These are phyloP conservation scores for Exophiala sideris DNA, from an alignment of 2,329 filamentous ascomycete species.

Conservation along the genomic window DNA sequence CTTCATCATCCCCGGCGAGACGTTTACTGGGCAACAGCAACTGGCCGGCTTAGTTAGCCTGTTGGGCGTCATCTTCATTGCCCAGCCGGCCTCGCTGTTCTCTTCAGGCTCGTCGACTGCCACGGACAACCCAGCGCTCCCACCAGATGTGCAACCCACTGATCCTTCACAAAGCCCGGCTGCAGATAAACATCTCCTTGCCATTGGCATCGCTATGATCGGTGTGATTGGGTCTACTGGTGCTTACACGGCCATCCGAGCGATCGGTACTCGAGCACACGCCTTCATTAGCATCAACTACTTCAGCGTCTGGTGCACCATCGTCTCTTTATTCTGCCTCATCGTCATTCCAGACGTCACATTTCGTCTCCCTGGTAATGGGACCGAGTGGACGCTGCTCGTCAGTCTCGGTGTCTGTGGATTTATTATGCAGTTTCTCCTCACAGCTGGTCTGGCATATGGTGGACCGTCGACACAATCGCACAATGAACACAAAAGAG, in stretches of 20 bases:
- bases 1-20: constrained; percentile 65
- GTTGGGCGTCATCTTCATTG: constrained; percentile 77
- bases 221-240: constrained; percentile 73
- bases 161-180: constrained; percentile 39
- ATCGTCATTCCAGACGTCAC: constrained; percentile 53
- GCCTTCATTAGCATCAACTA: constrained; percentile 83
- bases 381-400: constrained; percentile 64
- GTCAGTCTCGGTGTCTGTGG: constrained; percentile 68
- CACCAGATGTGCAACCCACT: constrained; percentile 30
- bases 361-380: constrained; percentile 54
- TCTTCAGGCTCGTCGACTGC: constrained; percentile 29
- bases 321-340: constrained; percentile 64
- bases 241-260: constrained; percentile 73
- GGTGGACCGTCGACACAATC: constrained; percentile 54
- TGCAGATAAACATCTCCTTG: constrained; percentile 63
- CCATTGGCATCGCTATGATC: constrained; percentile 68
- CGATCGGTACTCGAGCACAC: constrained; percentile 76
- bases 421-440: constrained; percentile 81
- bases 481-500: background rate
- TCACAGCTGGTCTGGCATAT: constrained; percentile 71
- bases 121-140: constrained; percentile 25
- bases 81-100: constrained; percentile 63
- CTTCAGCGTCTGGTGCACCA: constrained; percentile 67
- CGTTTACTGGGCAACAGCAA: constrained; percentile 74
- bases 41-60: constrained; percentile 72